phyloP scores from a whole-genome alignment of 2,329 filamentous ascomycete species.

The Thyridium curvatum region DNA sequence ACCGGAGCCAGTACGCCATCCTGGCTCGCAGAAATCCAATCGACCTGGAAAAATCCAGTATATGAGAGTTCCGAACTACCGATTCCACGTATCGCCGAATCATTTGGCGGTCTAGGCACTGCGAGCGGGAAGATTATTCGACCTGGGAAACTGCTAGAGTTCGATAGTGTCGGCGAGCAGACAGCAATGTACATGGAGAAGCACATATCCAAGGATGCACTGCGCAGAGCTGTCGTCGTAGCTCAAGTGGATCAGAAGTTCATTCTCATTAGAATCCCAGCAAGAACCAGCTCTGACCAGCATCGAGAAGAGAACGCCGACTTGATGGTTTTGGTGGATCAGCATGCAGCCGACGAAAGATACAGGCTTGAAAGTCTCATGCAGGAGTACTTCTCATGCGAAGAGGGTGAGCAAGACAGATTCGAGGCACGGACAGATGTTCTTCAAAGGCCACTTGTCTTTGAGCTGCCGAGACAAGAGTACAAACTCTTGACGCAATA shows the following conservation, averaged over 20 bases:
- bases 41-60: slow-evolving; percentile 69
- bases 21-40: slow-evolving; percentile 58
- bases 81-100: slow-evolving; percentile 34
- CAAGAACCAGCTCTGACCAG: slow-evolving; percentile 1
- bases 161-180: slow-evolving; percentile 3
- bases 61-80: slow-evolving; percentile 48
- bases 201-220: slow-evolving; percentile 54
- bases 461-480: slow-evolving; percentile 61
- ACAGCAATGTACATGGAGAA: slow-evolving; percentile 21
- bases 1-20: too few relatives aligned
- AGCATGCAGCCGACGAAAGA: slow-evolving; percentile 92
- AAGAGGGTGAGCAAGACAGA: slow-evolving; percentile 2
- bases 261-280: slow-evolving; percentile 59
- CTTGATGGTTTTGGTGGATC: slow-evolving; percentile 73
- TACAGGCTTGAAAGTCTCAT: slow-evolving; percentile 73
- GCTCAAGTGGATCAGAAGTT: slow-evolving; percentile 88
- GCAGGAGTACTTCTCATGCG: slow-evolving; percentile 35
- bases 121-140: not conserved
- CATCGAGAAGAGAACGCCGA: slow-evolving; percentile 1
- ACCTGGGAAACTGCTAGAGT: too few relatives aligned
- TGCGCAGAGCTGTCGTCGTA: slow-evolving; percentile 60
- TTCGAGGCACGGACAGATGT: slow-evolving; percentile 22
- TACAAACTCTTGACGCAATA: slow-evolving; percentile 47
- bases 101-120: not conserved
- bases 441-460: slow-evolving; percentile 50